phyloP scores from a whole-genome alignment of 257 asterid genomes.

The Solanum medicagineum region DNA sequence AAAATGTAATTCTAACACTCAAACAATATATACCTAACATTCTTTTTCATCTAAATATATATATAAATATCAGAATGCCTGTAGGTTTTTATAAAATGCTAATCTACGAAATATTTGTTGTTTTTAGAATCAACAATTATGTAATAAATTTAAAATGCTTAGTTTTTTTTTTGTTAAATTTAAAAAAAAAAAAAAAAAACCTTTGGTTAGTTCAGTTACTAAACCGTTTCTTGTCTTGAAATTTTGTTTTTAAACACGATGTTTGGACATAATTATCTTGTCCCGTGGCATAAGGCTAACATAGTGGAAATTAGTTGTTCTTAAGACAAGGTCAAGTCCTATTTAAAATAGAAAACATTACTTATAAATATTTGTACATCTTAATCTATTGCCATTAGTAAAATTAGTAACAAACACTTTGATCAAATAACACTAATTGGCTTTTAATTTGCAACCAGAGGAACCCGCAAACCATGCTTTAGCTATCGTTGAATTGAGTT shows the following conservation, averaged over 20 bases:
- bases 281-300: not conserved
- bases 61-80: not conserved
- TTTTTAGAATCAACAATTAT: not conserved
- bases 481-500: not conserved
- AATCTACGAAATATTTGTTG: not conserved
- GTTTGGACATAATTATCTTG: not conserved
- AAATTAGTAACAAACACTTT: not conserved
- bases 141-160: not conserved
- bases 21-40: not conserved
- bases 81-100: not conserved
- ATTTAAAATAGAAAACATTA: not conserved
- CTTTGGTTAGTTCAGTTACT: not conserved
- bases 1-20: not conserved
- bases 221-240: not conserved
- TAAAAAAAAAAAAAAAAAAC: too few species aligned
- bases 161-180: not conserved
- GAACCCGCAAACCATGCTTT: conserved; percentile 25
- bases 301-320: not conserved
- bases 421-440: not conserved
- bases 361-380: not conserved
- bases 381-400: not conserved
- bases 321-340: not conserved
- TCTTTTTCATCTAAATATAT: not conserved
- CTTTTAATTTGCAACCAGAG: conserved; percentile 8
- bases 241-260: not conserved